These are phyloP conservation scores for Dryadomyces sulphureus DNA, from an alignment of 2,329 filamentous ascomycete genomes.

Conservation along the genomic window DNA sequence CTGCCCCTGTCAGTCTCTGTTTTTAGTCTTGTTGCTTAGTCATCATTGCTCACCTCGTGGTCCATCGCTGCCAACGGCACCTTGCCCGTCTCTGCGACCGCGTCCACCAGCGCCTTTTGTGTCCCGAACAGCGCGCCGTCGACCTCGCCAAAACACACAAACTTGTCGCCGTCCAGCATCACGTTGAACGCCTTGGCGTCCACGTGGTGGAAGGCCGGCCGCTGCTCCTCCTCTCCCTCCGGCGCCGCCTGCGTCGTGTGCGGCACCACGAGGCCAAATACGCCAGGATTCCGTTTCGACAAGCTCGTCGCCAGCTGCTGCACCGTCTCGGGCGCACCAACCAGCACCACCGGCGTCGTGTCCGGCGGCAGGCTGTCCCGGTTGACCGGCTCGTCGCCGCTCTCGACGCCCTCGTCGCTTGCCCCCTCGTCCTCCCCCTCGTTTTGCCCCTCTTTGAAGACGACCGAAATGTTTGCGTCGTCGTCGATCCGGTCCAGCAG, in stretches of 20 bases:
- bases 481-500: slow-evolving; percentile 81
- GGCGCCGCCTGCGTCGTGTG: slow-evolving; percentile 29
- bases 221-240: background rate
- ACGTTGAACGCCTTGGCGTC: slow-evolving; percentile 38
- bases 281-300: slow-evolving; percentile 45
- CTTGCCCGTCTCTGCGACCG: slow-evolving; percentile 37
- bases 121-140: slow-evolving; percentile 40
- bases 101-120: slow-evolving; percentile 35
- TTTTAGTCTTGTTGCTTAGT: background rate
- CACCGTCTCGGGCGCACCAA: slow-evolving; percentile 42
- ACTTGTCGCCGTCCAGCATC: slow-evolving; percentile 43
- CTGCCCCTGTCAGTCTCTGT: slow-evolving; percentile 13
- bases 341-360: slow-evolving; percentile 44
- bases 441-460: slow-evolving; percentile 48
- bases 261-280: slow-evolving; percentile 43
- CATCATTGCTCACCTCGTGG: slow-evolving; percentile 27
- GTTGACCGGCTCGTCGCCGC: slow-evolving; percentile 9
- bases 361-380: slow-evolving; percentile 27
- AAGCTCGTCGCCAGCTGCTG: slow-evolving; percentile 49
- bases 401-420: background rate
- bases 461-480: slow-evolving; percentile 50
- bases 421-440: slow-evolving; percentile 25
- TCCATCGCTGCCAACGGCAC: slow-evolving; percentile 43
- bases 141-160: slow-evolving; percentile 39
- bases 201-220: slow-evolving; percentile 20